phyloP scores from a whole-genome alignment of 371 early-diverging fungal genomes.

The Haplosporangium sp. region DNA sequence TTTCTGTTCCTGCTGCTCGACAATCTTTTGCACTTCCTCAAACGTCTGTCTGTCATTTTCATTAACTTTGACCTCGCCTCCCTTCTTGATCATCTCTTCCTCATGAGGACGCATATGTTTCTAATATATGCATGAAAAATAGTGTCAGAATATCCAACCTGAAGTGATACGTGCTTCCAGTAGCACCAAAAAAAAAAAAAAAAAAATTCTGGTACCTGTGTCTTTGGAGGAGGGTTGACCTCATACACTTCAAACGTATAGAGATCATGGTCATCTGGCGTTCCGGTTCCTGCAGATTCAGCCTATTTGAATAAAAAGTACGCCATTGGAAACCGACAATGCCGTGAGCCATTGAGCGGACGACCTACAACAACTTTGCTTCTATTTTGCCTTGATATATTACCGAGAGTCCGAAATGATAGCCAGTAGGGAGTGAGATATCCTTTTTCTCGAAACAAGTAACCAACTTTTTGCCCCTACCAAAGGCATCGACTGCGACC shows the following conservation, averaged over 20 bases:
- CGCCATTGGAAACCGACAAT: neutral
- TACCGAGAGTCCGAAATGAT: slow-evolving; percentile 86
- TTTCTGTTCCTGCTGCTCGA: slow-evolving; percentile 39
- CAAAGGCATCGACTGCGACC: slow-evolving; percentile 73
- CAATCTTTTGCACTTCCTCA: slow-evolving; percentile 46
- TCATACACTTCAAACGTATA: slow-evolving; percentile 80
- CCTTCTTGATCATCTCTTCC: slow-evolving; percentile 69
- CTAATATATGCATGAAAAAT: slow-evolving; percentile 24
- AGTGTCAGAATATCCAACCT: neutral
- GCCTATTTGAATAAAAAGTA: slow-evolving; percentile 17
- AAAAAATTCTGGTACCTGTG: slow-evolving; percentile 50
- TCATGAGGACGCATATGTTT: slow-evolving; percentile 67
- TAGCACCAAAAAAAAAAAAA: neutral
- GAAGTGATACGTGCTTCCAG: too few relatives aligned
- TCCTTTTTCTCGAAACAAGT: slow-evolving; percentile 72
- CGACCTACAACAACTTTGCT: too few relatives aligned
- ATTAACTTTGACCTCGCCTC: slow-evolving; percentile 62
- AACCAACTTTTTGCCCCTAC: slow-evolving; percentile 67
- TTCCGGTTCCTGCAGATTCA: slow-evolving; percentile 16
- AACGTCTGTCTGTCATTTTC: slow-evolving; percentile 37
- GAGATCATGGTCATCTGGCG: slow-evolving; percentile 84
- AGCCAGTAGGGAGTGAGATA: slow-evolving; percentile 76
- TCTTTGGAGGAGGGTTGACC: slow-evolving; percentile 72
- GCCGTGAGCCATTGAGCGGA: too few relatives aligned
- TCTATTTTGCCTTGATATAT: neutral